Evolutionary conservation across 2,329 filamentous ascomycete genomes (phyloP), one percentile per base, ranked within the genome.

Genomic region (Septoria petroselini): DNA sequence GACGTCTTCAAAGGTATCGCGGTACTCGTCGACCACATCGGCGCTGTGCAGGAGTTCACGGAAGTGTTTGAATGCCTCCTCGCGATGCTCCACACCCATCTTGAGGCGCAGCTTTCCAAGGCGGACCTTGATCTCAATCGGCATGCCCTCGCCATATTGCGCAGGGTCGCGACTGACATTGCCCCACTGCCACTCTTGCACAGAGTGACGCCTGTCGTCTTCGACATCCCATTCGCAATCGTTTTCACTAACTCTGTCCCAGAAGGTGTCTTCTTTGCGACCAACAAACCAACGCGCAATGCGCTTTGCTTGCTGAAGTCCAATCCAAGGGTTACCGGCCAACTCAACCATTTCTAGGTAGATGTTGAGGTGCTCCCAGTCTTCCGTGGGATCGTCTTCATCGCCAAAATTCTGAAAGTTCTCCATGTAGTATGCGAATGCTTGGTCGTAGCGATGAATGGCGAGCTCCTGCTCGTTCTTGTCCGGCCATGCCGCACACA

Each of bases 141-240:
- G 91, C 31, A 96, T 73, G 1, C 83, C 82, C 31, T 77, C 68
- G 0, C 88, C 90, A 66, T 95, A 95, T 0, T 76, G 73, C 3
- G 70, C 63, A 1, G 77, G 73, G 64, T 81, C 81, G 8, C 52
- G 56, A 47, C 62, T 64, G 27, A 58, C 56, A 37, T 69, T 70
- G 2, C 71, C 76, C 3, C 76, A 72, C 7, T 75, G 69, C 65
- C 86, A 95, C 1, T 78, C 78, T 2, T 78, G 68, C 4, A 87
- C 77, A 50, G 77, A 69, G 1, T 73, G 67, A 50, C 91, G 82
- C 53, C 93, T 75, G 9, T 79, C 84, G 15, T 78, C 75, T 62
- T 89, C 81, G 37, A 84, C 78, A 66, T 98, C 93, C 82, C 90
- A 98, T 70, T 98, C 93, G 49, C 90, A 79, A 65, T 96, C 89